Percentiles rank a stretch among this genome's conserved stretches.
Evolutionary conservation across 768 basidiomycete genomes (phyloP).

Genomic region (Lyophyllum shimeji): DNA sequence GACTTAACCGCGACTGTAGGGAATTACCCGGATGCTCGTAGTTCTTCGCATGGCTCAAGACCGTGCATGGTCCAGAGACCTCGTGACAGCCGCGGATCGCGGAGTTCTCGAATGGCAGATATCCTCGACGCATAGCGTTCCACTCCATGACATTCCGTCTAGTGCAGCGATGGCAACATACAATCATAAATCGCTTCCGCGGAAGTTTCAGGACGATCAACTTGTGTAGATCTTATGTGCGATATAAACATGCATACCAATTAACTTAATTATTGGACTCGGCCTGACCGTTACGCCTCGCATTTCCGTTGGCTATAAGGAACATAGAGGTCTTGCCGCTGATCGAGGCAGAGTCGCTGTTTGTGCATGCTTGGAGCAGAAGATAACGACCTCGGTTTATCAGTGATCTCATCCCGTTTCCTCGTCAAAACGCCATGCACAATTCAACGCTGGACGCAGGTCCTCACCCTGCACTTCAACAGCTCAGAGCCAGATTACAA

Average conservation of each 20-base stretch:
- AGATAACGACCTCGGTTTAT: neutral
- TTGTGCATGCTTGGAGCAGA: neutral
- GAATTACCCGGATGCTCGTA: slow-evolving; percentile 18
- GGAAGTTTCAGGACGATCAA: slow-evolving; percentile 5
- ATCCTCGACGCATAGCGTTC: slow-evolving; percentile 21
- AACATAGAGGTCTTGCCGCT: too few relatives aligned
- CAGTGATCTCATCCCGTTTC: neutral
- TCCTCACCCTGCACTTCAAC: slow-evolving; percentile 32
- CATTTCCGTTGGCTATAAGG: too few relatives aligned
- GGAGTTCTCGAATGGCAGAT: slow-evolving; percentile 23
- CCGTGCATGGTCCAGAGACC: slow-evolving; percentile 23
- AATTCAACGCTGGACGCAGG: neutral
- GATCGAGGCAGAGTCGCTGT: neutral
- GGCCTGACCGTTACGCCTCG: too few relatives aligned
- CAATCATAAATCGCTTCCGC: slow-evolving; percentile 4
- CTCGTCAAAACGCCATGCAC: neutral
- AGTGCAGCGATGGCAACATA: slow-evolving; percentile 5
- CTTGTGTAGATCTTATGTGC: neutral
- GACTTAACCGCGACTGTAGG: slow-evolving; percentile 4
- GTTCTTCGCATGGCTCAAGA: slow-evolving; percentile 22
- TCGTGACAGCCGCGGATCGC: slow-evolving; percentile 15
- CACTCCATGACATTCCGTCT: slow-evolving; percentile 14
- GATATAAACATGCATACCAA: neutral
- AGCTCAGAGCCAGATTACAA: slow-evolving; percentile 26
- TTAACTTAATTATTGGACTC: neutral